Conservation (phyloP, 805 yeast species). For the Zygosaccharomyces gambellarensis region DNA sequence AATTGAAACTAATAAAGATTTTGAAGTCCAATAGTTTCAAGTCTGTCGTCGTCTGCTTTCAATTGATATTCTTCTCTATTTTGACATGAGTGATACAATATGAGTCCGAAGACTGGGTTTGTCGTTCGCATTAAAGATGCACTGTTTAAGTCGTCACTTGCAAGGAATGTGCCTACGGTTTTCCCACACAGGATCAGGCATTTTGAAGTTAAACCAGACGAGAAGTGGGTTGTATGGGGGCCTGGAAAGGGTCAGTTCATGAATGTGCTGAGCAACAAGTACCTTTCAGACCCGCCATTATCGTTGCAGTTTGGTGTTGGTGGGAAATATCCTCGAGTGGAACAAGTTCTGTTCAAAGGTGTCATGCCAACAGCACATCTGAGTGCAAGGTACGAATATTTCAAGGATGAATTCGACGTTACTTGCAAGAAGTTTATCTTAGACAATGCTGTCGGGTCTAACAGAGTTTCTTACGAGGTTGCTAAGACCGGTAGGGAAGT, state of each 20-base stretch:
- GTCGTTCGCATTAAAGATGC: conserved; percentile 29
- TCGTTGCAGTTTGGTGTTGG: conserved; percentile 17
- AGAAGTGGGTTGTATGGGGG: conserved; percentile 42
- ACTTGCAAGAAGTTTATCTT: conserved; percentile 59
- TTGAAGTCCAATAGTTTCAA: too few species aligned
- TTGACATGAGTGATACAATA: too few species aligned
- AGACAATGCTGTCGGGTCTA: conserved; percentile 42
- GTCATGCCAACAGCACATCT: conserved; percentile 59
- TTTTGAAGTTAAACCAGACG: conserved; percentile 29
- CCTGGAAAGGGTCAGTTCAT: conserved; percentile 28
- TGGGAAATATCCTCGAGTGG: conserved; percentile 17
- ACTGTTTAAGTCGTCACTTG: conserved; percentile 37
- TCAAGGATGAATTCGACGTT: conserved; percentile 78
- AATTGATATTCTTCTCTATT: too few species aligned
- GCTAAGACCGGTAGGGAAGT: conserved; percentile 24
- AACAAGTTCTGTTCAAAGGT: conserved; percentile 44
- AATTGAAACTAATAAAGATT: too few species aligned
- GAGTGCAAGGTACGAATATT: conserved; percentile 85
- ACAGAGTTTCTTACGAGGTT: conserved; percentile 39
- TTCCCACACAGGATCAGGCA: conserved; percentile 20
- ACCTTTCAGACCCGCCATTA: conserved; percentile 26
- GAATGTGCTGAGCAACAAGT: conserved; percentile 26
- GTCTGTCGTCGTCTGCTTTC: too few species aligned
- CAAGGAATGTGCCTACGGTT: conserved; percentile 32
- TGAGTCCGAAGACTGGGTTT: conserved; percentile 1